These are phyloP conservation scores for Exophiala calicioides DNA, from an alignment of 2,329 filamentous ascomycete genomes.

Conservation along the genomic window DNA sequence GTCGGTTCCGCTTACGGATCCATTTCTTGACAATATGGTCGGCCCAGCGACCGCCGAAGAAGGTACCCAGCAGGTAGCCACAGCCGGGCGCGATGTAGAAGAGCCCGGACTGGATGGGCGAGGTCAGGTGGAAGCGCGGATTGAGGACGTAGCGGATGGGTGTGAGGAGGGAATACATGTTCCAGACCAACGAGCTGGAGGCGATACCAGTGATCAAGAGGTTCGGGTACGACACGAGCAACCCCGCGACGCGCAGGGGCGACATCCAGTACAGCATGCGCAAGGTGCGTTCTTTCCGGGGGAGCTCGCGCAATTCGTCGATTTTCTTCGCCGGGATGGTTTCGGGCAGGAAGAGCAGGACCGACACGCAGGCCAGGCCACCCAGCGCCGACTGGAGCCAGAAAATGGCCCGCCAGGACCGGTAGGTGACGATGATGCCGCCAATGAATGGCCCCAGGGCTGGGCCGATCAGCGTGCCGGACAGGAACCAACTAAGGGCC, in stretches of 20 bases:
- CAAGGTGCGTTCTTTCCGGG: conserved; percentile 48
- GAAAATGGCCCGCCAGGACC: conserved; percentile 73
- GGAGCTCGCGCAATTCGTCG: conserved; percentile 60
- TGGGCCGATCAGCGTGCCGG: conserved; percentile 70
- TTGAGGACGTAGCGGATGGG: conserved; percentile 73
- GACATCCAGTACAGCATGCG: conserved; percentile 66
- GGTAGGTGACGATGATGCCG: conserved; percentile 74
- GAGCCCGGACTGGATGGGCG: conserved; percentile 66
- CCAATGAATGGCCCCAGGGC: conserved; percentile 69
- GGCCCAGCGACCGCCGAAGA: conserved; percentile 71
- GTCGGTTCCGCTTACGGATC: conserved; percentile 60
- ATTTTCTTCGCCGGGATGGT: conserved; percentile 68
- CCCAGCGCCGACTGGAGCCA: conserved; percentile 73
- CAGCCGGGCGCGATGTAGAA: conserved; percentile 74
- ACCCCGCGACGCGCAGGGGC: conserved; percentile 61
- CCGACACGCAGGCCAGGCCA: conserved; percentile 58
- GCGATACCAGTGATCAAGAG: conserved; percentile 63
- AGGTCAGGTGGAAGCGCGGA: conserved; percentile 68
- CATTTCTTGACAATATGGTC: conserved; percentile 67
- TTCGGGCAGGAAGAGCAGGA: conserved; percentile 69
- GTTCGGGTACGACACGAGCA: conserved; percentile 69
- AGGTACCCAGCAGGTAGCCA: conserved; percentile 69
- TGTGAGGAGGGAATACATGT: conserved; percentile 70
- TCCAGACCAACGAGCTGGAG: conserved; percentile 68
- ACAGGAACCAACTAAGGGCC: conserved; percentile 72